Conservation (phyloP, 352 stramenopile species). For the Phytopythium ostracodes region DNA sequence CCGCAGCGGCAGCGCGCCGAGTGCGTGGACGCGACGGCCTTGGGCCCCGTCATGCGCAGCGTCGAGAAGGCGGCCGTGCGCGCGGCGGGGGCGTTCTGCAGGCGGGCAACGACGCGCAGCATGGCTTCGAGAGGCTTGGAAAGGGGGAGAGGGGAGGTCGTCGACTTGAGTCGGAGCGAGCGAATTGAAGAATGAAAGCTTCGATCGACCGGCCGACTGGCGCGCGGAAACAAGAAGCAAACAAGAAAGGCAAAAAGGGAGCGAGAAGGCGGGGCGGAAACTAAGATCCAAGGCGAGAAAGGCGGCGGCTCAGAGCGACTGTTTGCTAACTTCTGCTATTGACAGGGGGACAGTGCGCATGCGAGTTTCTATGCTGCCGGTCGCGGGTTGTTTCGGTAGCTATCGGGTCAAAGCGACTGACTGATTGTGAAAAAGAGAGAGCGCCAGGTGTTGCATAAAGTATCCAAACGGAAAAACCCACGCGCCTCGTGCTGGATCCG, state of each 20-base stretch:
- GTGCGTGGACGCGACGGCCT: conserved; percentile 1
- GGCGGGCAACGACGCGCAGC: conserved; percentile 2
- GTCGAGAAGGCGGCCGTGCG: conserved; percentile 10
- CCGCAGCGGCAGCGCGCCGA: conserved; percentile 22
- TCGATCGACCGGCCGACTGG: neutral
- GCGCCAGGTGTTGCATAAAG: neutral
- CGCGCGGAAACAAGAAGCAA: neutral
- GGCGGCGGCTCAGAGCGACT: neutral
- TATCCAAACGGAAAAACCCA: neutral
- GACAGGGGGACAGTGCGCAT: neutral
- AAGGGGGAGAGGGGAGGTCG: neutral
- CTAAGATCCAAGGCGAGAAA: neutral
- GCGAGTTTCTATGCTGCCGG: neutral
- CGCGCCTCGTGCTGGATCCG: neutral
- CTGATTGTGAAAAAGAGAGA: neutral
- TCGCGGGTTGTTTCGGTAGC: neutral
- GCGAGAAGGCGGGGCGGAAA: neutral
- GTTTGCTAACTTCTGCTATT: neutral
- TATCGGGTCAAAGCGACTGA: neutral
- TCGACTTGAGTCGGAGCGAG: conserved; percentile 4
- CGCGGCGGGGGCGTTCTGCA: conserved; percentile 11
- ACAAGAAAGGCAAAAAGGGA: neutral
- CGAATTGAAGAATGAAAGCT: conserved; percentile 1
- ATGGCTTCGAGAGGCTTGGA: neutral
- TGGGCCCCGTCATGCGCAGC: conserved; percentile 12